These are phyloP conservation scores for Glycyrrhiza uralensis DNA, from an alignment of 306 rosid species.

Conservation along the genomic window DNA sequence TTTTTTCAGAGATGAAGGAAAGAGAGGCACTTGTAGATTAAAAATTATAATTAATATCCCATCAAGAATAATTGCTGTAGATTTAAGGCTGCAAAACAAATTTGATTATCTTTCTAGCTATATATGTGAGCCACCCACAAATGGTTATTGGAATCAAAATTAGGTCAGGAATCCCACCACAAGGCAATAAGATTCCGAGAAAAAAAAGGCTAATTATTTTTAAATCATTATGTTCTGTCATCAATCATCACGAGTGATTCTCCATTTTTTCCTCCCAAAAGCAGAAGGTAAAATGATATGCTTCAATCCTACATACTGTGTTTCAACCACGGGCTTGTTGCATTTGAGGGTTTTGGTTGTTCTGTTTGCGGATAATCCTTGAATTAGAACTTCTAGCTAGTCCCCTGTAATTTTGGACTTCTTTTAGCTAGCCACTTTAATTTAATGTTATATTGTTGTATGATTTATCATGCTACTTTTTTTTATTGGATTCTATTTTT, in stretches of 20 bases:
- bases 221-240: slow-evolving; percentile 7
- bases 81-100: slow-evolving; percentile 18
- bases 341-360: neutral
- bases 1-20: neutral
- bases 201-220: neutral
- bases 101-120: neutral
- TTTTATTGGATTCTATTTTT: no score
- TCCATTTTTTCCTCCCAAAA: neutral
- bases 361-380: neutral
- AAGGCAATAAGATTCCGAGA: neutral
- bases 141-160: slow-evolving; percentile 10
- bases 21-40: neutral
- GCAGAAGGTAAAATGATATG: neutral
- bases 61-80: slow-evolving; percentile 2
- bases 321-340: neutral
- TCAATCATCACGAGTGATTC: neutral
- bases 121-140: slow-evolving; percentile 1
- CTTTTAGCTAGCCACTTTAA: no score
- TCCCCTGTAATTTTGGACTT: neutral
- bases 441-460: no score
- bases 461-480: no score
- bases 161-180: slow-evolving; percentile 21
- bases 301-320: neutral
- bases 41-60: neutral
- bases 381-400: neutral